Percentiles rank a stretch among this genome's conserved stretches.
Conservation (phyloP, 495 filamentous ascomycete species). For the Trichocladium antarcticum region DNA sequence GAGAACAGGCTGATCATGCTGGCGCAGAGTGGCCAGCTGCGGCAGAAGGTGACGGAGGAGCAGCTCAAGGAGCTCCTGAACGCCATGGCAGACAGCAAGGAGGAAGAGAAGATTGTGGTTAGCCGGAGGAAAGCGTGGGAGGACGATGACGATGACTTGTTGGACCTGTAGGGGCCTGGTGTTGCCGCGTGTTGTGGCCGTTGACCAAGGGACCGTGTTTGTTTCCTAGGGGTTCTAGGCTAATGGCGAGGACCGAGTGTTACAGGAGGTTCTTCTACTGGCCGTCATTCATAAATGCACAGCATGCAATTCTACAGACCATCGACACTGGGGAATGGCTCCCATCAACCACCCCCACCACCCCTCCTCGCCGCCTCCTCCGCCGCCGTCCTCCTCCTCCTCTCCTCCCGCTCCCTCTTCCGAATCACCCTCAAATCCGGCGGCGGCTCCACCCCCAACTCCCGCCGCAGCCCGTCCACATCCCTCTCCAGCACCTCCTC, state of each 20-base stretch:
- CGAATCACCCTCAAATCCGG: conserved; percentile 79
- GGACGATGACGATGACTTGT: conserved; percentile 74
- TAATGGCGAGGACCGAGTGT: too few relatives aligned
- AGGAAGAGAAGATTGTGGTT: conserved; percentile 74
- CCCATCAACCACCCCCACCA: not conserved
- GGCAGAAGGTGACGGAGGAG: conserved; percentile 77
- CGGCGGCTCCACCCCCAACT: conserved; percentile 76
- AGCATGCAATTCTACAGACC: not conserved
- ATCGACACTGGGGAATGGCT: not conserved
- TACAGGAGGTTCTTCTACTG: too few relatives aligned
- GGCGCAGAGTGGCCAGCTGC: conserved; percentile 74
- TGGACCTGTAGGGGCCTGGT: conserved; percentile 48
- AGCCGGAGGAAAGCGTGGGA: conserved; percentile 70
- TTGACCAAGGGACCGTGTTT: too few relatives aligned
- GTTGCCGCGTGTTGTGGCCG: too few relatives aligned
- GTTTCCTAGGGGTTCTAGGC: too few relatives aligned
- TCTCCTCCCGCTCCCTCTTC: conserved; percentile 54
- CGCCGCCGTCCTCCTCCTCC: conserved; percentile 51
- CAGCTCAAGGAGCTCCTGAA: conserved; percentile 85
- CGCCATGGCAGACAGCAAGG: conserved; percentile 61
- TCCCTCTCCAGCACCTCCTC: conserved; percentile 85
- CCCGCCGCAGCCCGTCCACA: conserved; percentile 59
- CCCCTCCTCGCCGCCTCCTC: conserved; percentile 13
- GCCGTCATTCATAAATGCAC: too few relatives aligned
- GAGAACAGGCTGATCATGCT: conserved; percentile 91